Evolutionary conservation across 179 eudicot species (phyloP), one percentile per base, ranked within the genome.

Genomic region (Drosera spatulata): DNA sequence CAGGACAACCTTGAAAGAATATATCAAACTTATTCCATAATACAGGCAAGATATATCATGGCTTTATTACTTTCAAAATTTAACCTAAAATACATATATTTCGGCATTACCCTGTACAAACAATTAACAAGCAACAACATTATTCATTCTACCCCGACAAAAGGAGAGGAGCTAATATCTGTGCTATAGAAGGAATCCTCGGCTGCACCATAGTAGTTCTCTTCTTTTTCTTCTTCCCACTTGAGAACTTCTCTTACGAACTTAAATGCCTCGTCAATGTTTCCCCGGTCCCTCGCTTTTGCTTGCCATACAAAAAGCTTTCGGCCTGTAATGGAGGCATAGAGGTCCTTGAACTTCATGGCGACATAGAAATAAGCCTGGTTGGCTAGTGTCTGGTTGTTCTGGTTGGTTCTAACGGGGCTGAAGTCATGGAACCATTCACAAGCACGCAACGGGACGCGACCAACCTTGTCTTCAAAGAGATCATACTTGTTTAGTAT

Each of bases 251-350:
- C 96, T 66, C 98, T 80, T 57, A 79, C 66, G 49, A 88, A 91
- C 66, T 91, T 91, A 56, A 91, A 88, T 7, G 85, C 87, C 62
- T 91, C 98, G 9, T 91, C 98, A 1, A 88, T 70, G 13, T 90
- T 88, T 7, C 59, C 71, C 13, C 95, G 80, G 57, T 88, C 96
- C 71, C 96, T 76, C 11, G 96, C 95, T 77, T 61, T 74, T 9
- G 96, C 75, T 70, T 88, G 98, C 89, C 95, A 88, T 53, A 91
- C 98, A 52, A 91, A 91, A n/a, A 91, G 95, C 82, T 91, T 93
- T 60, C 86, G 72, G 45, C 75, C 74, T 0, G 95, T 89, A 41
- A 86, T 61, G 41, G 95, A 93, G 22, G 85, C 75, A 55, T 89
- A 93, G 7, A 89, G 83, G 66, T 93, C 96, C 66, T 93, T 91